Conservation (phyloP, 345 rosid genomes). For the Eucalyptus camaldulensis region DNA sequence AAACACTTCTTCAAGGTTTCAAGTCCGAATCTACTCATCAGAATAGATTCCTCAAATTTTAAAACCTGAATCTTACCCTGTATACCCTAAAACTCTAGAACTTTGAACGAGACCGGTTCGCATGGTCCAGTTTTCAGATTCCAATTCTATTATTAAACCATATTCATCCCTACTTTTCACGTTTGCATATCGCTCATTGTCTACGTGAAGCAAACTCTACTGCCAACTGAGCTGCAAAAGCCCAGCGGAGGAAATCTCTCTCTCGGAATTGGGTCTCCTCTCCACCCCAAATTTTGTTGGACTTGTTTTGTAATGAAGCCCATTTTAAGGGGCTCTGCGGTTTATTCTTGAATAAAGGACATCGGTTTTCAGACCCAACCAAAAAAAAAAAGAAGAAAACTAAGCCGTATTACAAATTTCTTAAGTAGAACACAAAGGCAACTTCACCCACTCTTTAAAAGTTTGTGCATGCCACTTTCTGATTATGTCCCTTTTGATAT, state of each 20-base stretch:
- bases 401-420: background rate
- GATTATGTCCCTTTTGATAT: background rate
- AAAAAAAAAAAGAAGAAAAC: too few relatives aligned
- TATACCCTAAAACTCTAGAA: too few relatives aligned
- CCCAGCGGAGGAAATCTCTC: background rate
- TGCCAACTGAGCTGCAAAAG: background rate
- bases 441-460: background rate
- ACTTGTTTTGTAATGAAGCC: background rate
- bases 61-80: rapidly evolving
- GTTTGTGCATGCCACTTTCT: background rate
- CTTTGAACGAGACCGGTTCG: rapidly evolving
- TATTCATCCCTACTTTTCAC: background rate
- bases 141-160: background rate
- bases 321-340: background rate
- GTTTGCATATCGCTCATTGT: background rate
- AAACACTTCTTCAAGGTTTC: background rate
- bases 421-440: background rate
- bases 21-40: rapidly evolving
- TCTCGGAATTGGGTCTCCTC: background rate
- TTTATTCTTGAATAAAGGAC: background rate
- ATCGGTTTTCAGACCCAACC: background rate
- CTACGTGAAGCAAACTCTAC: background rate
- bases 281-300: background rate
- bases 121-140: background rate
- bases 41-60: background rate